These are phyloP conservation scores for Sarcodon aspratus DNA, from an alignment of 768 basidiomycete species.

Conservation along the genomic window DNA sequence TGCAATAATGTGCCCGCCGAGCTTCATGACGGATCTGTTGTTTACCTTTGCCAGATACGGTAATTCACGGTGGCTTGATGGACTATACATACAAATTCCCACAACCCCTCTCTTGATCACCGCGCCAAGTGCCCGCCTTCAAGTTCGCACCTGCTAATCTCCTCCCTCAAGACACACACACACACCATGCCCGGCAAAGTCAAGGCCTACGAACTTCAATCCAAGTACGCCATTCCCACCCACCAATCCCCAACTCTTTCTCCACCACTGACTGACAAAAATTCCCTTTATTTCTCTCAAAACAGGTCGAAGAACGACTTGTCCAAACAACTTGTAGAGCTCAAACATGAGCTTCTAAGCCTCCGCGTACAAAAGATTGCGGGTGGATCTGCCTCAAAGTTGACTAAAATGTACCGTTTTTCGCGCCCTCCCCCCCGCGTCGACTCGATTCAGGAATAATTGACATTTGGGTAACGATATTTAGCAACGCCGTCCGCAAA, in stretches of 20 bases:
- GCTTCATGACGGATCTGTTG: too few relatives aligned
- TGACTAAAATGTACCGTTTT: constrained; percentile 86
- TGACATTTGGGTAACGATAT: not conserved
- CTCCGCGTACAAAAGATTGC: constrained; percentile 98
- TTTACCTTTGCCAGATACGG: too few relatives aligned
- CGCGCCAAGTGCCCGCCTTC: too few relatives aligned
- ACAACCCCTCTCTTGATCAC: too few relatives aligned
- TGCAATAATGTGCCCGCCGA: too few relatives aligned
- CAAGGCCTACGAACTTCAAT: constrained; percentile 94
- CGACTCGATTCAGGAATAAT: not conserved
- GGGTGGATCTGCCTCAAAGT: constrained; percentile 88
- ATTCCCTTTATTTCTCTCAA: not conserved
- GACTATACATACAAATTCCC: too few relatives aligned
- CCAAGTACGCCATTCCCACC: constrained; percentile 52
- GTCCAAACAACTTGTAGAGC: constrained; percentile 83
- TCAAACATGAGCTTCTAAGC: constrained; percentile 89
- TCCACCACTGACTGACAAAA: not conserved
- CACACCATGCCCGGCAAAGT: constrained; percentile 72
- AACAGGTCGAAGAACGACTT: constrained; percentile 93
- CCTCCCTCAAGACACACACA: not conserved
- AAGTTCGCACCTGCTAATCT: not conserved
- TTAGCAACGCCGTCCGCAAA: constrained; percentile 91
- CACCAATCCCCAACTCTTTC: not conserved
- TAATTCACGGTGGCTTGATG: too few relatives aligned
- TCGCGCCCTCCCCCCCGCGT: not conserved